Base-by-base conservation (phyloP, 345 rosid species). In the Orychophragmus violaceus region DNA sequence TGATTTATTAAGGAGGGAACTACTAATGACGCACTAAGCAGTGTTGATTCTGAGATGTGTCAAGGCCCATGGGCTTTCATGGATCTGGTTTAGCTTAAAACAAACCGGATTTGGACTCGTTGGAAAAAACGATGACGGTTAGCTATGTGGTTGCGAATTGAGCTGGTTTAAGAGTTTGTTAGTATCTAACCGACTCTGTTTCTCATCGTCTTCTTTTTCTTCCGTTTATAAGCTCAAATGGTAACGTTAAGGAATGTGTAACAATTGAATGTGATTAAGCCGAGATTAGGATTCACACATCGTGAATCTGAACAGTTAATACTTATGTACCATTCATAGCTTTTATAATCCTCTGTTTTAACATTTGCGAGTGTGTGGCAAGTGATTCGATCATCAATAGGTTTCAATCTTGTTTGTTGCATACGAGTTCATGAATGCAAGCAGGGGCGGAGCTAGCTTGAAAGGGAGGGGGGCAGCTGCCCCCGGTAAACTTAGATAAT, bases 1-100 rank as follows among this genome's bases (percentile, higher is more conserved):
- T n/a, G 22, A 51, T 37, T 61, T 30, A 35, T 42, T 28, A 46
- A 64, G 71, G 71, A 64, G 70, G 76, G 76, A 64, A 44, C 13
- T 39, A 19, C 27, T 28, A 13, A 21, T 46, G 18, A 54, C 14
- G 2, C 16, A 42, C 30, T 8, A 29, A 44, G 12, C 42, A 37
- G 19, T 2, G 6, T 37, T 66, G 35, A 21, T 13, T 46, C 30
- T 17, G 0, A 1, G 3, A 46, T 12, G 18, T 16, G 36, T 18
- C 22, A 18, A 29, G 56, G 65, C 64, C 66, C 72, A 66, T 64
- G 42, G 60, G 70, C 46, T 17, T 37, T 21, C 8, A 6, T 60
- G 21, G 14, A 14, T 5, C 33, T 33, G 2, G 25, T 25, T 39
- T 12, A 45, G 29, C n/a, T 45, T 46, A 6, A 10, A 14, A n/a